Conservation (phyloP, 805 yeast species). For the Saturnispora saitoi region DNA sequence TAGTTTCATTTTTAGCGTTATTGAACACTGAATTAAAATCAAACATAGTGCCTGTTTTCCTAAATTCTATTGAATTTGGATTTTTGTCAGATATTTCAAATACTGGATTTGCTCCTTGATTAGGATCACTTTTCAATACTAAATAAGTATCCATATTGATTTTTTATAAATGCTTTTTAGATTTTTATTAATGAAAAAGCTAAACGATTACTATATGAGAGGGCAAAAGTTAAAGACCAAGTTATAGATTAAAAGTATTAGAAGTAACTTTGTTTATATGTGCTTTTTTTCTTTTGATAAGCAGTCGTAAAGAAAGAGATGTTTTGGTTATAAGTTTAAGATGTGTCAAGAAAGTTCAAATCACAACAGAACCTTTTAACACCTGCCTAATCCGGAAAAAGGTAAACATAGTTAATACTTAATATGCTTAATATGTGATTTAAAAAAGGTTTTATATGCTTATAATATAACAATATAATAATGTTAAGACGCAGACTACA, state of each 20-base stretch:
- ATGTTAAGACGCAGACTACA: no score
- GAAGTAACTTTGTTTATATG: no score
- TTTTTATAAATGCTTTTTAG: conserved; percentile 1
- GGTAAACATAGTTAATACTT: not conserved
- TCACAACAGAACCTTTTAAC: not conserved
- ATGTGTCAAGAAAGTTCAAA: not conserved
- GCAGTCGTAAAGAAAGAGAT: not conserved
- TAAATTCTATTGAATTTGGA: conserved; percentile 19
- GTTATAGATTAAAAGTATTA: no score
- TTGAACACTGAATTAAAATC: conserved; percentile 19
- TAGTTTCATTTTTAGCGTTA: conserved; percentile 5
- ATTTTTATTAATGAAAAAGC: not conserved
- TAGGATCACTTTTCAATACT: conserved; percentile 9
- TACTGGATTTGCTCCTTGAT: conserved; percentile 1
- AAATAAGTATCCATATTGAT: conserved; percentile 11
- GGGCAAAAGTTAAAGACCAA: not conserved
- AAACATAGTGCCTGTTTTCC: conserved; percentile 21
- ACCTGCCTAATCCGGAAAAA: conserved; percentile 3
- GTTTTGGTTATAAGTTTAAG: not conserved
- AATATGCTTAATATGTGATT: not conserved
- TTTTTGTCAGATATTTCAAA: conserved; percentile 15
- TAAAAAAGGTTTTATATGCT: not conserved
- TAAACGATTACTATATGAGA: not conserved
- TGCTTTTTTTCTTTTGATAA: no score
- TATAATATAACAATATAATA: no score